These are phyloP conservation scores for Echria macrotheca DNA, from an alignment of 495 filamentous ascomycete species.

Conservation along the genomic window DNA sequence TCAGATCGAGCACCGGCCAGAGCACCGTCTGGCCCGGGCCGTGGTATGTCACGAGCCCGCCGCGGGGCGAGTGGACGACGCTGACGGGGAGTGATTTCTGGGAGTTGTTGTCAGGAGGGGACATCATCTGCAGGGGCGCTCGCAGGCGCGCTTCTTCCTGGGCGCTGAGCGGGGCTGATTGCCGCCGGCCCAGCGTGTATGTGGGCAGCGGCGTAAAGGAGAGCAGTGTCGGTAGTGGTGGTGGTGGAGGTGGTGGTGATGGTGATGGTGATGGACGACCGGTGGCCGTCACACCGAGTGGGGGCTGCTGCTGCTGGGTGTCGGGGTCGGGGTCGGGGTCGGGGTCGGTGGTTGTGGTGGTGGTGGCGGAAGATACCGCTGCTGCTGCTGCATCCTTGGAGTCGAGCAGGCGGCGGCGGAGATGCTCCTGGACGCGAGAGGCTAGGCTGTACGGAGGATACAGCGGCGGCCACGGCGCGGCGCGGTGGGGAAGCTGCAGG, in stretches of 20 bases:
- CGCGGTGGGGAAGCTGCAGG: constrained; percentile 56
- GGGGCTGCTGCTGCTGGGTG: background rate
- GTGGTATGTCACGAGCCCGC: constrained; percentile 92
- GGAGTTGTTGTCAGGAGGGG: background rate
- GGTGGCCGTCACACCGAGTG: constrained; percentile 11
- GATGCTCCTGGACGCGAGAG: constrained; percentile 36
- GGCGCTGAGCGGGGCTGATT: constrained; percentile 55
- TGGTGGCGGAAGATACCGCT: background rate
- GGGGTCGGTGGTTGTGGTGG: background rate
- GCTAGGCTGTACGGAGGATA: constrained; percentile 37
- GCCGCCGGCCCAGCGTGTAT: constrained; percentile 86
- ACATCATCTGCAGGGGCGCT: constrained; percentile 29
- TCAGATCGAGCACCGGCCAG: constrained; percentile 79
- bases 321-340: background rate
- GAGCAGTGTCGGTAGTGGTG: constrained; percentile 63
- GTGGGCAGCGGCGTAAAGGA: constrained; percentile 80
- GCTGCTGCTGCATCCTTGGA: constrained; percentile 21
- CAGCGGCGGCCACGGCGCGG: constrained; percentile 22
- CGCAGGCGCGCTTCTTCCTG: constrained; percentile 29
- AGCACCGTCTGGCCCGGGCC: constrained; percentile 88
- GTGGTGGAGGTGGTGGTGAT: constrained; percentile 9
- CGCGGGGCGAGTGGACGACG: constrained; percentile 66
- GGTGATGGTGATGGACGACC: no score
- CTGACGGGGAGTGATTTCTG: constrained; percentile 5
- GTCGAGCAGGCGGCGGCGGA: constrained; percentile 29